Evolutionary conservation across 805 yeast genomes (phyloP), one percentile per base, ranked within the genome.

Genomic region (Yamadazyma endophytica): DNA sequence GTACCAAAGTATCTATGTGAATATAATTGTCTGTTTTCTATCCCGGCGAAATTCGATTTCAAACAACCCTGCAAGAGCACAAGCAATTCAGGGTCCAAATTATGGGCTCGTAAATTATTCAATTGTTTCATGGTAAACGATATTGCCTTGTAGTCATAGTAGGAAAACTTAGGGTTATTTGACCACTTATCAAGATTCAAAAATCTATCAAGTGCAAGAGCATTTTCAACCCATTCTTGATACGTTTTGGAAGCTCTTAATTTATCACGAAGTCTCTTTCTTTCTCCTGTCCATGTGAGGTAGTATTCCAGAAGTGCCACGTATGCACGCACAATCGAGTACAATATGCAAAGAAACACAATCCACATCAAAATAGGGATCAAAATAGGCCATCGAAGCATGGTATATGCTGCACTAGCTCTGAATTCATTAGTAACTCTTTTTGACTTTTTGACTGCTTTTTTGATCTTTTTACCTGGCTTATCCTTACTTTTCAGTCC

Each of bases 1-100:
- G 94, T 81, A 8, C 92, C 92, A 47, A 75, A 81, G 51, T 82
- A 80, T 27, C 84, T 63, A 53, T 82, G 88, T 4, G 86, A 77
- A 47, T 82, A 84, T 16, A 83, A 60, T 34, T 73, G 67, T 20
- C 84, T 73, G 46, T 82, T 81, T 50, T 82, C 90, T 3, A 77
- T 77, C 2, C 92, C 92, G 3, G 87, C 88, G 58, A 82, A 84
- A 47, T 84, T 83, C 31, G 75, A 67, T 48, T 79, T 80, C 16
- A 83, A 53, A 44, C 89, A 82, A 3, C 77, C 77, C 41, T 79
- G 86, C 20, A 84, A 54, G 6, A 78, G 56, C 9, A 72, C 52
- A 58, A 75, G 61, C 19, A 82, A 49, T 28, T 75, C 78, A 13
- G 70, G 71, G 18, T 54, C 61, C 11, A 58, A 44, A 3, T 55